These are phyloP conservation scores for Ascochyta rabiei DNA, from an alignment of 2,329 filamentous ascomycete genomes.

Conservation along the genomic window DNA sequence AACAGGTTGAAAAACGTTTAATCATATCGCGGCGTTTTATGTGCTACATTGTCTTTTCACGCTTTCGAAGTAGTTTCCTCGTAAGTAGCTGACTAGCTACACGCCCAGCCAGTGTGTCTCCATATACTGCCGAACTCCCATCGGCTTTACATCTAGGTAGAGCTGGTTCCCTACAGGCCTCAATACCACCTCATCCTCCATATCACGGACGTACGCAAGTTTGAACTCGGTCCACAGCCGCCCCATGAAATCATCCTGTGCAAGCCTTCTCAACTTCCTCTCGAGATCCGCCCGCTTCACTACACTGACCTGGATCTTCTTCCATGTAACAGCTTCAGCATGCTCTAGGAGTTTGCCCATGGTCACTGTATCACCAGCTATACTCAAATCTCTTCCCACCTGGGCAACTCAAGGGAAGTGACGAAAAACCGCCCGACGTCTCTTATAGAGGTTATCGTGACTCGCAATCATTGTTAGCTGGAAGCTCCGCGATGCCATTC, in stretches of 20 bases:
- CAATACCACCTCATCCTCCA: conserved; percentile 6
- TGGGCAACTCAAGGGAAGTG: background rate
- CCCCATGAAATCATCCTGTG: conserved; percentile 6
- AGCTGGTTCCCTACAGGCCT: background rate
- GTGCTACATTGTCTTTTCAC: too few species aligned
- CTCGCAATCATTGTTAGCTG: background rate
- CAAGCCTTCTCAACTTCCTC: background rate
- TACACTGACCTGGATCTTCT: background rate
- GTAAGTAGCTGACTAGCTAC: background rate
- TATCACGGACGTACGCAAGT: conserved; percentile 7
- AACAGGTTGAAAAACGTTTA: too few species aligned
- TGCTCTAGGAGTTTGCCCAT: background rate
- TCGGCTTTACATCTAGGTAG: conserved; percentile 3
- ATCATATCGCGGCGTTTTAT: too few species aligned
- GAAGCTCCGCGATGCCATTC: background rate
- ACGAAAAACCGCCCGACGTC: background rate
- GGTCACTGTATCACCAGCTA: background rate
- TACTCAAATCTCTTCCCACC: background rate
- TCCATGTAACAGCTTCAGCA: background rate
- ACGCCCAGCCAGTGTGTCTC: background rate
- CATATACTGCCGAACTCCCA: conserved; percentile 8
- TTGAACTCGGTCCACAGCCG: conserved; percentile 10
- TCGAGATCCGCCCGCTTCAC: background rate
- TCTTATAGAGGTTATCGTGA: background rate
- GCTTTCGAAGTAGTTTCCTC: too few species aligned